A percentile compares a stretch with the other conserved stretches of the same genome.
Evolutionary conservation across 2,329 filamentous ascomycete genomes (phyloP).

Genomic region (Fusarium chaquense): DNA sequence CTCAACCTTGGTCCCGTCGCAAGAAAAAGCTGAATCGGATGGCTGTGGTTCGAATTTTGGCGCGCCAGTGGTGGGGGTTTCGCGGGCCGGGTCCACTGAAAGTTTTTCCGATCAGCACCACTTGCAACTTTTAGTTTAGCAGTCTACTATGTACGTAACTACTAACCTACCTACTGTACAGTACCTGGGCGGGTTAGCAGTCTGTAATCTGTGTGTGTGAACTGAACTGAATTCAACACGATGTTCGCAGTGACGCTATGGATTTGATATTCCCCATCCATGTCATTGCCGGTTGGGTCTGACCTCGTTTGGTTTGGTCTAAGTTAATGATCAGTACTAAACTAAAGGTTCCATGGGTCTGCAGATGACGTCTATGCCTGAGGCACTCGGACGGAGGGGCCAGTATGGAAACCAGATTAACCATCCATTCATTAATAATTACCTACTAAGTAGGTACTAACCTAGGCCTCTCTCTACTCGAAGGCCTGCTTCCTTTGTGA

Average conservation of each 20-base stretch:
- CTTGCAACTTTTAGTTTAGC: slow-evolving; percentile 11
- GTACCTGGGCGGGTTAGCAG: background rate
- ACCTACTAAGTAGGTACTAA: too few species aligned
- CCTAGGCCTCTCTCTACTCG: background rate
- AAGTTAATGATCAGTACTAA: background rate
- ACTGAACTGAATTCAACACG: slow-evolving; percentile 1
- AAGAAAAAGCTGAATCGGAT: slow-evolving; percentile 50
- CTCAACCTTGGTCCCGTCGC: slow-evolving; percentile 46
- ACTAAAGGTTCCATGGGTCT: slow-evolving; percentile 1
- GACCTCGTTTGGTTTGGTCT: background rate
- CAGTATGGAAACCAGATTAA: background rate
- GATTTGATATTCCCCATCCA: slow-evolving; percentile 1
- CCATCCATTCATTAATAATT: background rate
- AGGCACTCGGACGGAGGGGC: slow-evolving; percentile 23
- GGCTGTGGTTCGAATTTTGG: slow-evolving; percentile 49
- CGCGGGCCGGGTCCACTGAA: slow-evolving; percentile 45
- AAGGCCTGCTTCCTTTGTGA: background rate
- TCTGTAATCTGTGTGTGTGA: background rate
- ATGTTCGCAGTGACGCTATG: slow-evolving; percentile 8
- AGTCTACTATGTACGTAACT: background rate
- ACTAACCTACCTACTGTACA: too few species aligned
- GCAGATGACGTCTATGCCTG: slow-evolving; percentile 27
- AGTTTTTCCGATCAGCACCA: slow-evolving; percentile 47
- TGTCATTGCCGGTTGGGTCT: background rate
- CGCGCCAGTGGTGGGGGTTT: slow-evolving; percentile 40